phyloP scores from a whole-genome alignment of 176 grass and related monocot genomes.

The Tuctoria greenei region DNA sequence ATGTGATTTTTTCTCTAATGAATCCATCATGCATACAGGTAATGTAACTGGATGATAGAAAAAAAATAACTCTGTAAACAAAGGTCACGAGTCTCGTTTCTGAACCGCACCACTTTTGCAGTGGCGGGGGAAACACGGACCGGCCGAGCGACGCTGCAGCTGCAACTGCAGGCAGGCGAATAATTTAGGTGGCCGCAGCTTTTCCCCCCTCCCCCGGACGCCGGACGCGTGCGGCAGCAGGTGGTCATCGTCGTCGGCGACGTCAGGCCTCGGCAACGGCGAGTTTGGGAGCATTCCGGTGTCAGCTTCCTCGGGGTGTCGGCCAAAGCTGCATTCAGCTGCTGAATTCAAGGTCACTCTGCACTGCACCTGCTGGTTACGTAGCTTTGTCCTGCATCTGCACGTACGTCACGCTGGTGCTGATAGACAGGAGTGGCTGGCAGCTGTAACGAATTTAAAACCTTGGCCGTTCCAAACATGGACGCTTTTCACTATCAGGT shows the following conservation, averaged over 20 bases:
- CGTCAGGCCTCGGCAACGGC: slow-evolving; percentile 22
- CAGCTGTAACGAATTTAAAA: background rate
- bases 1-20: background rate
- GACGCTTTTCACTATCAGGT: too few relatives aligned
- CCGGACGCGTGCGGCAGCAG: background rate
- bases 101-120: background rate
- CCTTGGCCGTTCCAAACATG: slow-evolving; percentile 27
- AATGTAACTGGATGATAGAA: background rate
- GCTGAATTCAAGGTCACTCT: slow-evolving; percentile 6
- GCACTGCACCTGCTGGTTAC: background rate
- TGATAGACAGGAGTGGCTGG: background rate
- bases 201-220: background rate
- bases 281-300: slow-evolving; percentile 34
- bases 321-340: slow-evolving; percentile 1
- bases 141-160: background rate
- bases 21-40: background rate
- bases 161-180: background rate
- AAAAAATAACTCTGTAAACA: background rate
- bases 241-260: background rate
- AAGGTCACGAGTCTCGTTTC: background rate
- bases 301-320: slow-evolving; percentile 32
- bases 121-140: background rate
- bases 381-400: background rate
- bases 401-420: background rate
- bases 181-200: slow-evolving; percentile 30